A percentile compares a stretch with the other conserved stretches of the same genome.
Conservation (phyloP, 192 early-diverging fungal species). For the Coemansia furcata region DNA sequence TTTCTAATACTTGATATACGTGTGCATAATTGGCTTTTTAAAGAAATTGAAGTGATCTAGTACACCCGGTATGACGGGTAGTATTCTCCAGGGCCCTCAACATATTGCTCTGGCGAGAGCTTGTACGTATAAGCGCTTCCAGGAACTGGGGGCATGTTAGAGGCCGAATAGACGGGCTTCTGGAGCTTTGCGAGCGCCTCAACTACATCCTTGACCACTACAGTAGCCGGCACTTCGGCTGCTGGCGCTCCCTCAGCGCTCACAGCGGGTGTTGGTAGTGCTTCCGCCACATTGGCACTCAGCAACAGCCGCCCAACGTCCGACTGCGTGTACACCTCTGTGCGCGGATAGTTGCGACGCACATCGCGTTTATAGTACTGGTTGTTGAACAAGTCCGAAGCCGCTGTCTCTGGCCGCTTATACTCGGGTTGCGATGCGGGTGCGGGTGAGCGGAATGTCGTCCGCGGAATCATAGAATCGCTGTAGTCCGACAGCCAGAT, state of each 20-base stretch:
- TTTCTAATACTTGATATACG: not conserved
- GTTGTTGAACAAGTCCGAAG: conserved; percentile 75
- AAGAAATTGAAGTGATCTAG: conserved; percentile 3
- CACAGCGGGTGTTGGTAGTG: conserved; percentile 11
- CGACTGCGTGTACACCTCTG: conserved; percentile 74
- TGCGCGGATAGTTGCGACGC: conserved; percentile 87
- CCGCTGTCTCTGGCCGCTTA: conserved; percentile 56
- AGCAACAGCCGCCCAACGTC: conserved; percentile 69
- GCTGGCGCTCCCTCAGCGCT: conserved; percentile 1
- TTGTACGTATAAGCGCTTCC: conserved; percentile 51
- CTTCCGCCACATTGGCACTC: conserved; percentile 9
- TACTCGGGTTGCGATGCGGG: conserved; percentile 57
- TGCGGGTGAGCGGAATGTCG: conserved; percentile 68
- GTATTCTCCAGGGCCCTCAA: conserved; percentile 49
- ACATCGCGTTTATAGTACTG: conserved; percentile 89
- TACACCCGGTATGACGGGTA: conserved; percentile 53
- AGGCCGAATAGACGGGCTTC: conserved; percentile 53
- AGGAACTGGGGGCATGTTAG: conserved; percentile 60
- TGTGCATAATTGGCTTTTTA: not conserved
- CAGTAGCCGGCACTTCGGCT: conserved; percentile 14
- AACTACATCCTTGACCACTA: conserved; percentile 37
- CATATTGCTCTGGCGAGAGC: conserved; percentile 42
- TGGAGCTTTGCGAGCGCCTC: conserved; percentile 55
- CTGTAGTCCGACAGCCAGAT: conserved; percentile 56
- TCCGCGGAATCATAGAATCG: conserved; percentile 65